These are phyloP conservation scores for Lasiosphaeris hirsuta DNA, from an alignment of 495 filamentous ascomycete genomes.

Conservation along the genomic window DNA sequence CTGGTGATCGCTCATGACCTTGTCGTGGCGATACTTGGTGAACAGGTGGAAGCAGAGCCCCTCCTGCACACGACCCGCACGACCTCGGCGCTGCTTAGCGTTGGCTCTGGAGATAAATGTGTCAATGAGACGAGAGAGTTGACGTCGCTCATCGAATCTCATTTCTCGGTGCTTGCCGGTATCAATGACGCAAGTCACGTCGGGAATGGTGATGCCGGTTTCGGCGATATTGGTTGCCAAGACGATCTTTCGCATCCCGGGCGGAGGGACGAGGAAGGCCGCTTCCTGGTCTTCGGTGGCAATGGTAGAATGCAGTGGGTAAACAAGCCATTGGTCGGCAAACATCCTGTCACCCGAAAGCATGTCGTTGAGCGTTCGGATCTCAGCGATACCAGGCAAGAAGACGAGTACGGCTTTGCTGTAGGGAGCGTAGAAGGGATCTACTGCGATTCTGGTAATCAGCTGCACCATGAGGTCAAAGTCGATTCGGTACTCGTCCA, in stretches of 20 bases:
- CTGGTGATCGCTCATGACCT: slow-evolving; percentile 79
- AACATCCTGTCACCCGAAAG: slow-evolving; percentile 69
- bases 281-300: slow-evolving; percentile 94
- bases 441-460: slow-evolving; percentile 66
- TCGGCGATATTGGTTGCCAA: slow-evolving; percentile 96
- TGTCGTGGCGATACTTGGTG: slow-evolving; percentile 80
- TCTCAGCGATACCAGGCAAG: slow-evolving; percentile 90
- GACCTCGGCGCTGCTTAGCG: slow-evolving; percentile 87
- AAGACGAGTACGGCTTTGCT: slow-evolving; percentile 94
- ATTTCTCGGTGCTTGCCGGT: slow-evolving; percentile 95
- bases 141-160: slow-evolving; percentile 87
- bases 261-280: slow-evolving; percentile 80
- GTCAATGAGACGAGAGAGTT: slow-evolving; percentile 84
- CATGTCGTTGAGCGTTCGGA: slow-evolving; percentile 80
- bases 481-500: slow-evolving; percentile 85
- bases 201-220: slow-evolving; percentile 95
- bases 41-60: slow-evolving; percentile 95
- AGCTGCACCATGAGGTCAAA: slow-evolving; percentile 76
- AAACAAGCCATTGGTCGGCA: slow-evolving; percentile 67
- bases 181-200: slow-evolving; percentile 93
- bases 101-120: slow-evolving; percentile 92
- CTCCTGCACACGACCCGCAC: slow-evolving; percentile 93
- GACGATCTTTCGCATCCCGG: slow-evolving; percentile 82
- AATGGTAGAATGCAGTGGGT: slow-evolving; percentile 88
- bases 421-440: slow-evolving; percentile 60